Evolutionary conservation across 164 flowering plant species (phyloP).

Genomic region (Nelumbo lutea): DNA sequence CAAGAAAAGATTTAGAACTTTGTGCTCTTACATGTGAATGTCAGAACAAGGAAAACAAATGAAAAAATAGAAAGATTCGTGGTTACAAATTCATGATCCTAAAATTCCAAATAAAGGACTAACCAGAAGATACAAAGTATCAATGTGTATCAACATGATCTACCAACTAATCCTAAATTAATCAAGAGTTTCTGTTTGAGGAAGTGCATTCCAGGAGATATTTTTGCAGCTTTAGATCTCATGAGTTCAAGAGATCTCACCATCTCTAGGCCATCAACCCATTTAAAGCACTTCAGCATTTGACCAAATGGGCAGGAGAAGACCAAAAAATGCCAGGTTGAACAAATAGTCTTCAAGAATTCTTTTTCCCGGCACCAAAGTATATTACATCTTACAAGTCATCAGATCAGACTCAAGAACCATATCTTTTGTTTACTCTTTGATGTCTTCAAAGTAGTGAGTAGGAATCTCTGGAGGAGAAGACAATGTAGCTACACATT

Average conservation of each 20-base stretch:
- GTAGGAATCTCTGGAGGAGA: constrained; percentile 47
- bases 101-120: no score
- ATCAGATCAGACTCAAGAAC: constrained; percentile 1
- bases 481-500: constrained; percentile 40
- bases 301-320: neutral
- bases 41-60: no score
- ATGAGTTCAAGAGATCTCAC: neutral
- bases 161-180: neutral
- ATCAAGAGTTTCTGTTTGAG: no score
- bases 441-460: constrained; percentile 34
- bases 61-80: no score
- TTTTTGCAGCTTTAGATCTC: neutral
- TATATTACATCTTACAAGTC: neutral
- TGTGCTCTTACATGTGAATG: no score
- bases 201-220: neutral
- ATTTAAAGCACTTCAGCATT: neutral
- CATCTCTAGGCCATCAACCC: neutral
- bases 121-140: no score
- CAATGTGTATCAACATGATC: neutral
- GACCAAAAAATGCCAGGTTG: neutral
- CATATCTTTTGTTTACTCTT: constrained; percentile 1
- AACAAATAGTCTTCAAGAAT: neutral
- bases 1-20: no score
- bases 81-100: no score
- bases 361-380: neutral